A percentile compares a stretch with the other conserved stretches of the same genome.
Conservation (phyloP, 1,139 yeast species). For the Ogataea hybrid region DNA sequence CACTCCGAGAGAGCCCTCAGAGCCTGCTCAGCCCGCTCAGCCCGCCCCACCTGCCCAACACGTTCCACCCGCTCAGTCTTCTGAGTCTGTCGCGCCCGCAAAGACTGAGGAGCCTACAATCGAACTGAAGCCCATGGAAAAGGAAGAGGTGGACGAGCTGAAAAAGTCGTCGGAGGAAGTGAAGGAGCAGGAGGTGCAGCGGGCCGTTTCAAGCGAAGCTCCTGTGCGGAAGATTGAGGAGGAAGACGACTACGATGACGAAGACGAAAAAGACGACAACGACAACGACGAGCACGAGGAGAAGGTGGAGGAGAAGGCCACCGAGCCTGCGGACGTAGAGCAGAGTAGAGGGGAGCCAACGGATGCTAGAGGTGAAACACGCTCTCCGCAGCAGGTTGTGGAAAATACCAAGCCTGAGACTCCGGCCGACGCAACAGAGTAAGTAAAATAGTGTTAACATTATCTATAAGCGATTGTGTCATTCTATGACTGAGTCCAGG, state of each 20-base stretch:
- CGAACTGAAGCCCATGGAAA: slow-evolving; percentile 41
- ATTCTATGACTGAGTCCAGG: slow-evolving; percentile 47
- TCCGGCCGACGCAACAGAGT: slow-evolving; percentile 1
- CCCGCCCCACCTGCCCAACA: too few species aligned
- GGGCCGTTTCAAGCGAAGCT: slow-evolving; percentile 45
- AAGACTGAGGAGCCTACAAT: slow-evolving; percentile 17
- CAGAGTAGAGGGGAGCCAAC: too few species aligned
- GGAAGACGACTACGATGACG: slow-evolving; percentile 82
- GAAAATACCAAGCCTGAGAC: not conserved
- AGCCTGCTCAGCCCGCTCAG: not conserved
- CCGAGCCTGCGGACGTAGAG: not conserved
- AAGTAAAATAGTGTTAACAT: slow-evolving; percentile 1
- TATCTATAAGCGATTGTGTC: slow-evolving; percentile 7
- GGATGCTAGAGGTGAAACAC: too few species aligned
- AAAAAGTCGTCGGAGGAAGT: slow-evolving; percentile 31
- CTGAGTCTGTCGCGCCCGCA: slow-evolving; percentile 15
- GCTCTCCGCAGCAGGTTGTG: too few species aligned
- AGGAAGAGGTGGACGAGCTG: slow-evolving; percentile 38
- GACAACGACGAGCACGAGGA: not conserved
- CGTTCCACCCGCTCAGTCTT: slow-evolving; percentile 2
- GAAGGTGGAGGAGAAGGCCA: not conserved
- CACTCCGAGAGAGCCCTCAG: not conserved
- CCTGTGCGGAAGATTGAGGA: slow-evolving; percentile 78
- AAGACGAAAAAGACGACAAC: slow-evolving; percentile 34
- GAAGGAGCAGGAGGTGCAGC: slow-evolving; percentile 16